A percentile compares a stretch with the other conserved stretches of the same genome.
These are phyloP conservation scores for Dianthus caryophyllus DNA, from an alignment of 148 eudicot species.

Conservation along the genomic window DNA sequence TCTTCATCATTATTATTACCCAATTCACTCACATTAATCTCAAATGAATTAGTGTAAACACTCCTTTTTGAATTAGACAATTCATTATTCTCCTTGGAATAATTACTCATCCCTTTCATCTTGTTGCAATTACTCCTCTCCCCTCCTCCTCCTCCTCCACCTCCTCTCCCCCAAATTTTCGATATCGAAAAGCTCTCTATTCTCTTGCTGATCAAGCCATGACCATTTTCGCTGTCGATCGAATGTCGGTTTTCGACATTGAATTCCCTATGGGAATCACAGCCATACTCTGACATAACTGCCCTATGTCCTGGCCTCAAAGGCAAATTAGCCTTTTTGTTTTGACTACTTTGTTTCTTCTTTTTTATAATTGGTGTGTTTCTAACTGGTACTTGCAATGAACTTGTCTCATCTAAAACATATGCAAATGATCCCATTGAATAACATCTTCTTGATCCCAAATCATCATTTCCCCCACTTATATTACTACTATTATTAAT, in stretches of 20 bases:
- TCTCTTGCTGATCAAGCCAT: slow-evolving; percentile 28
- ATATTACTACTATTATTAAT: slow-evolving; percentile 14
- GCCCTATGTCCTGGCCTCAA: slow-evolving; percentile 39
- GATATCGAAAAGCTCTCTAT: slow-evolving; percentile 66
- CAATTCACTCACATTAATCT: slow-evolving; percentile 38
- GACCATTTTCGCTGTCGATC: slow-evolving; percentile 3
- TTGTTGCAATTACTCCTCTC: too few relatives aligned
- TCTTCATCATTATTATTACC: slow-evolving; percentile 62
- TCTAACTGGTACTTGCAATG: slow-evolving; percentile 66
- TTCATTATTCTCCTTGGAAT: slow-evolving; percentile 13
- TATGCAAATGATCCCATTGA: slow-evolving; percentile 97
- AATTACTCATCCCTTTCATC: too few relatives aligned
- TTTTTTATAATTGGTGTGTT: slow-evolving; percentile 53
- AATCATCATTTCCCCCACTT: slow-evolving; percentile 19
- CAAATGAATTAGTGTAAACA: slow-evolving; percentile 37
- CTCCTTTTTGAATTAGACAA: slow-evolving; percentile 32
- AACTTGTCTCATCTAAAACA: slow-evolving; percentile 64
- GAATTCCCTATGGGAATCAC: slow-evolving; percentile 62
- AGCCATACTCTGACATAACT: slow-evolving; percentile 76
- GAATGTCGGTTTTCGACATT: slow-evolving; percentile 16
- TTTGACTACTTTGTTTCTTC: slow-evolving; percentile 14
- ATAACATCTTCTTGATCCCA: slow-evolving; percentile 70
- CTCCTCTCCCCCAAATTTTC: slow-evolving; percentile 56
- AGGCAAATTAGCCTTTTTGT: slow-evolving; percentile 36
- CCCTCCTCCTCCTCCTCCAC: slow-evolving; percentile 38